phyloP scores from a whole-genome alignment of 306 rosid genomes.

The Dalbergia cultrata region DNA sequence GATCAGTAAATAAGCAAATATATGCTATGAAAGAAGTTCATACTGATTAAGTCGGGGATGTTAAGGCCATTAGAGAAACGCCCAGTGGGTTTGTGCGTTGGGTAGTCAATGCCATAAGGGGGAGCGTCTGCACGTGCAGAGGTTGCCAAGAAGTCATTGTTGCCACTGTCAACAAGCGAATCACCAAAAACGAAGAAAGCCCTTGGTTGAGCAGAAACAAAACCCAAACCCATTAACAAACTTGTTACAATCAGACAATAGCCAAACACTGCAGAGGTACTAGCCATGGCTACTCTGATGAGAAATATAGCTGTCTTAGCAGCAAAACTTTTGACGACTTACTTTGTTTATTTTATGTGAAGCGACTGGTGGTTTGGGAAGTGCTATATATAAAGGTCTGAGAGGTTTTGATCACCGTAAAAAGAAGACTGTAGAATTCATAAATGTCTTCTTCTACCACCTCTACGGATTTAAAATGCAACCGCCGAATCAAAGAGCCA shows the following conservation, averaged over 20 bases:
- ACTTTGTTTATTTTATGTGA: not conserved
- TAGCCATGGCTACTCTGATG: conserved; percentile 38
- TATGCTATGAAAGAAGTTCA: not conserved
- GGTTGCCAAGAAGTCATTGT: conserved; percentile 85
- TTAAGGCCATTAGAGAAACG: conserved; percentile 94
- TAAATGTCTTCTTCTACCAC: conserved; percentile 52
- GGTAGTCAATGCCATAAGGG: conserved; percentile 89
- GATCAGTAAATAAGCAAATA: not conserved
- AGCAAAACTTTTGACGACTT: not conserved
- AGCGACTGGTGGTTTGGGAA: not conserved
- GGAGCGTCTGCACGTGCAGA: conserved; percentile 82
- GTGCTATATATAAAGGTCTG: conserved; percentile 35
- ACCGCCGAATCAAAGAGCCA: conserved; percentile 40
- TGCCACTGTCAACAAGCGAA: conserved; percentile 89
- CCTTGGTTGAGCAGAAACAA: conserved; percentile 47
- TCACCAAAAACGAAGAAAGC: conserved; percentile 94
- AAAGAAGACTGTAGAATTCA: conserved; percentile 11
- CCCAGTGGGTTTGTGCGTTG: conserved; percentile 74
- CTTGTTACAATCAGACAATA: conserved; percentile 16
- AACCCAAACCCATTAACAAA: conserved; percentile 28
- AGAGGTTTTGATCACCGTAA: not conserved
- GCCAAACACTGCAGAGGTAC: conserved; percentile 25
- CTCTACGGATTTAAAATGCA: conserved; percentile 39
- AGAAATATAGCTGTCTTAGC: not conserved
- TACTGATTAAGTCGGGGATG: conserved; percentile 87